phyloP scores from a whole-genome alignment of 2,329 filamentous ascomycete genomes.

The Monosporascus ibericus region DNA sequence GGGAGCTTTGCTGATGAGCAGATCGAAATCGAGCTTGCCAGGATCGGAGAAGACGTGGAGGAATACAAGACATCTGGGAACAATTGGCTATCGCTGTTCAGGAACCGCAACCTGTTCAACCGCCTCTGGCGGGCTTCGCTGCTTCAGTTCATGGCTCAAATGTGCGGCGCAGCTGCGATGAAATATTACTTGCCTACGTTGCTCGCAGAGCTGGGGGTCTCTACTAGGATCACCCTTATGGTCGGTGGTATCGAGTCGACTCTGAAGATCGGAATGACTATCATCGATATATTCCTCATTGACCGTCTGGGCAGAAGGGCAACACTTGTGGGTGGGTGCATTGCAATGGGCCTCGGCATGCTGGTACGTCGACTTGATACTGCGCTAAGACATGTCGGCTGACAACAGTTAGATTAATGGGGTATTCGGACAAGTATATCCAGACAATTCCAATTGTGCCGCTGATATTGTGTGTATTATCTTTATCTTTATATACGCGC shows the following conservation, averaged over 20 bases:
- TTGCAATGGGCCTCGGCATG: constrained; percentile 47
- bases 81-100: constrained; percentile 43
- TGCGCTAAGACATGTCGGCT: background rate
- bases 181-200: constrained; percentile 54
- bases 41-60: constrained; percentile 40
- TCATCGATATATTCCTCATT: constrained; percentile 52
- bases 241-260: constrained; percentile 52
- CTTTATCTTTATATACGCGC: constrained; percentile 53
- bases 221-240: constrained; percentile 41
- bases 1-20: constrained; percentile 30
- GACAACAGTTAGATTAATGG: constrained; percentile 42
- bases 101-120: constrained; percentile 39
- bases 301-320: constrained; percentile 43
- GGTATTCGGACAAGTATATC: constrained; percentile 43
- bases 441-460: constrained; percentile 38
- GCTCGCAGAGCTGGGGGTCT: constrained; percentile 43
- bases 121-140: constrained; percentile 51
- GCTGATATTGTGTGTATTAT: constrained; percentile 46
- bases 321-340: constrained; percentile 42
- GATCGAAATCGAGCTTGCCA: constrained; percentile 36
- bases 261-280: constrained; percentile 48
- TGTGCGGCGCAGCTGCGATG: constrained; percentile 54
- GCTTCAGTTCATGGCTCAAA: constrained; percentile 54
- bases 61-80: constrained; percentile 29
- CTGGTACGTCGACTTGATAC: constrained; percentile 32